These are phyloP conservation scores for Circinella umbellata DNA, from an alignment of 371 early-diverging fungal genomes.

Conservation along the genomic window DNA sequence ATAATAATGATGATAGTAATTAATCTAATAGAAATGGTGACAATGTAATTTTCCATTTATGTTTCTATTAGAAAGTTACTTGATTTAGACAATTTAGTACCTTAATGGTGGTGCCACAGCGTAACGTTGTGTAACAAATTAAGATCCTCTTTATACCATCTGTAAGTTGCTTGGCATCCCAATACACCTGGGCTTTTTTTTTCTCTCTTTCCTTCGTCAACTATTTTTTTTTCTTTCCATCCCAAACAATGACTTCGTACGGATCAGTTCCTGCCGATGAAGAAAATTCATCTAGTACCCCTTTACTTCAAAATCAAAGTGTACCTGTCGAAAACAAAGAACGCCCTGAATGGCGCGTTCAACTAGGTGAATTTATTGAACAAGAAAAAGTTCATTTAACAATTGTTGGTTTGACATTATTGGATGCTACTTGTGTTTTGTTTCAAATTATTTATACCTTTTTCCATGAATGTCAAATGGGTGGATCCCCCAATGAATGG, in stretches of 20 bases:
- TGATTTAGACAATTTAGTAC: not conserved
- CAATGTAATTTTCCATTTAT: not conserved
- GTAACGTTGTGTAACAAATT: not conserved
- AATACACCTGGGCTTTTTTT: not conserved
- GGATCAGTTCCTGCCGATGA: conserved; percentile 21
- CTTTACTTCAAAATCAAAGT: conserved; percentile 9
- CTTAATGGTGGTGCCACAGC: not conserved
- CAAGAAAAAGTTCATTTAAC: conserved; percentile 34
- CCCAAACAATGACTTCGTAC: conserved; percentile 22
- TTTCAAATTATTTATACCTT: conserved; percentile 37
- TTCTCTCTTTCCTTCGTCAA: too few relatives aligned
- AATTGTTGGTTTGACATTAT: conserved; percentile 33
- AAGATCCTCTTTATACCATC: not conserved
- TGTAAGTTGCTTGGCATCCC: not conserved
- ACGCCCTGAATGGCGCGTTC: conserved; percentile 33
- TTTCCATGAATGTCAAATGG: conserved; percentile 30
- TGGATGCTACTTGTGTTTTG: conserved; percentile 43
- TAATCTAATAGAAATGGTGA: too few relatives aligned
- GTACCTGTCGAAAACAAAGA: not conserved
- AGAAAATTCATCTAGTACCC: not conserved
- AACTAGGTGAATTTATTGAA: conserved; percentile 44
- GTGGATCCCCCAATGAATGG: conserved; percentile 5
- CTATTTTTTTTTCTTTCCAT: too few relatives aligned
- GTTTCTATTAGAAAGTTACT: not conserved
- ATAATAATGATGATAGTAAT: too few relatives aligned